These are phyloP conservation scores for Mycena albidolilacea DNA, from an alignment of 768 basidiomycete genomes.

Conservation along the genomic window DNA sequence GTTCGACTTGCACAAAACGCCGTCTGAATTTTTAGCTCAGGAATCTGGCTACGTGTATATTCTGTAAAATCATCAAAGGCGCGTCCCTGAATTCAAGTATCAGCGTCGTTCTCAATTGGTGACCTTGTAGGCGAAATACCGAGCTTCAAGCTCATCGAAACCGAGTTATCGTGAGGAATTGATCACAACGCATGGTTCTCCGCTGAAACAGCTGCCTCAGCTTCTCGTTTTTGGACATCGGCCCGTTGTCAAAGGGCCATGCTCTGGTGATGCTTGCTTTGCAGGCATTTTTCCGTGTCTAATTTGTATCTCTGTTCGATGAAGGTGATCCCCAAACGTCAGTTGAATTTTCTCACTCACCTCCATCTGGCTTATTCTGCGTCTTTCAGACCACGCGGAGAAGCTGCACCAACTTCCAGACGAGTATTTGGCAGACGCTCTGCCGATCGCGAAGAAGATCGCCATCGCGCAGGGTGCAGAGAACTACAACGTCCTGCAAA, in stretches of 20 bases:
- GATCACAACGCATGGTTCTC: background rate
- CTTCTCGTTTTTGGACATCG: slow-evolving; percentile 93
- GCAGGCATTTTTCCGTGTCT: background rate
- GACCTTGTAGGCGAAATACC: slow-evolving; percentile 84
- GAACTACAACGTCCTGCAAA: slow-evolving; percentile 91
- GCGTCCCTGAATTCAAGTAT: slow-evolving; percentile 28
- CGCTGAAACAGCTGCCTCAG: slow-evolving; percentile 51
- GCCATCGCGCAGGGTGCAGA: slow-evolving; percentile 79
- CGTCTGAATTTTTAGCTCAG: slow-evolving; percentile 49
- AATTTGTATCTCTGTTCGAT: background rate
- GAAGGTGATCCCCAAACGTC: slow-evolving; percentile 87
- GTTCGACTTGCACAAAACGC: background rate
- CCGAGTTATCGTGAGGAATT: slow-evolving; percentile 67
- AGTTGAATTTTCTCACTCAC: slow-evolving; percentile 29
- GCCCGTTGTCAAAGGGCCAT: slow-evolving; percentile 92
- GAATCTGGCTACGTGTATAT: slow-evolving; percentile 79
- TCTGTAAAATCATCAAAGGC: slow-evolving; percentile 98
- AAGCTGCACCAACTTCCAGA: slow-evolving; percentile 93
- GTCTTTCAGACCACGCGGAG: slow-evolving; percentile 79
- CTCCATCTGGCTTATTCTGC: background rate
- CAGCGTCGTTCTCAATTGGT: background rate
- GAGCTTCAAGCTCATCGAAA: slow-evolving; percentile 87
- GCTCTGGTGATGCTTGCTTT: slow-evolving; percentile 66
- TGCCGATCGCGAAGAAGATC: slow-evolving; percentile 91
- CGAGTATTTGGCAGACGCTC: slow-evolving; percentile 80